These are phyloP conservation scores for Trichoderma cornu-damae DNA, from an alignment of 2,329 filamentous ascomycete genomes.

Conservation along the genomic window DNA sequence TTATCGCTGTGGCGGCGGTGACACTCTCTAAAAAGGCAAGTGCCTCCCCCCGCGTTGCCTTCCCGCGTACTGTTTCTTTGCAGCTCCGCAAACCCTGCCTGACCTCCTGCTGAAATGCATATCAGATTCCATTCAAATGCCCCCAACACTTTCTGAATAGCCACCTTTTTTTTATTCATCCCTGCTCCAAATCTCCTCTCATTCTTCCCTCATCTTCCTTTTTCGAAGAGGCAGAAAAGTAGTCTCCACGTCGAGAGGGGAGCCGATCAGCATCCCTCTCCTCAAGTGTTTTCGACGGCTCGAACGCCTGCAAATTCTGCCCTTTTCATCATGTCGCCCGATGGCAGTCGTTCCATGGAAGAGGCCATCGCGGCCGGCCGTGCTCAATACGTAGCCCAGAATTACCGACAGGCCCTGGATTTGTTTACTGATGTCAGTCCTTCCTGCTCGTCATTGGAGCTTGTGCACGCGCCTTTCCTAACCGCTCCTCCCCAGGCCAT, in stretches of 20 bases:
- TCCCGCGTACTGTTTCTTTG: neutral
- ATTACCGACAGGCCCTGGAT: conserved; percentile 34
- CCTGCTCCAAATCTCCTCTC: neutral
- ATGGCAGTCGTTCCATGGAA: conserved; percentile 23
- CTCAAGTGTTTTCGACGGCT: neutral
- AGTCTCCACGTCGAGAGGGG: too few relatives aligned
- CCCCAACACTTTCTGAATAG: too few relatives aligned
- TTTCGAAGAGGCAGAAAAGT: too few relatives aligned
- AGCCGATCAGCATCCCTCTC: neutral
- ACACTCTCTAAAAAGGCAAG: neutral
- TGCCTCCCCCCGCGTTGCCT: neutral
- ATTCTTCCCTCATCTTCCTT: neutral
- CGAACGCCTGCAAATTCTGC: too few relatives aligned
- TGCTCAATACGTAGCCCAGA: conserved; percentile 30
- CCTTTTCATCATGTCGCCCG: neutral
- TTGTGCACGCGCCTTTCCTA: neutral
- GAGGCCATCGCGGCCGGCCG: conserved; percentile 32
- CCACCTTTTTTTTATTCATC: neutral
- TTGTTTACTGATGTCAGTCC: conserved; percentile 34
- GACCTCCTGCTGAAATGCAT: too few relatives aligned
- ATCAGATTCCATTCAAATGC: too few relatives aligned
- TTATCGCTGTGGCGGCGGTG: neutral
- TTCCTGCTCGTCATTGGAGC: neutral
- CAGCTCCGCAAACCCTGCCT: neutral
- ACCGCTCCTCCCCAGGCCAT: conserved; percentile 30